These are phyloP conservation scores for Termitomyces sp. DNA, from an alignment of 768 basidiomycete species.

Conservation along the genomic window DNA sequence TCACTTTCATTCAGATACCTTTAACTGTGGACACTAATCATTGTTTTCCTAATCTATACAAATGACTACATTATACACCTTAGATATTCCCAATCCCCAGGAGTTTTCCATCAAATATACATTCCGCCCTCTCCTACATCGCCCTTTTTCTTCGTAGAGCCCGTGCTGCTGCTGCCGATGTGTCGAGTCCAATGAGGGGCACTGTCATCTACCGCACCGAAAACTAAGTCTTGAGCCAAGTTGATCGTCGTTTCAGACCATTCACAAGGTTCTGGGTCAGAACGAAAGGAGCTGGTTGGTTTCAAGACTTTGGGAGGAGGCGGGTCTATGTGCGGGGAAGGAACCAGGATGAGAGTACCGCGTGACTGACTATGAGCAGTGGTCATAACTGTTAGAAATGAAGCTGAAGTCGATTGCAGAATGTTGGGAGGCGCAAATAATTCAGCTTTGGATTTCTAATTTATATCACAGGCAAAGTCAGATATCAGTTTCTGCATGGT, in stretches of 20 bases:
- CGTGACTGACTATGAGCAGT: constrained; percentile 9
- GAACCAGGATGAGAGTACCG: constrained; percentile 40
- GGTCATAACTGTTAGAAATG: constrained; percentile 39
- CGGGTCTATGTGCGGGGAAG: constrained; percentile 37
- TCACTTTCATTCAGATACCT: neutral
- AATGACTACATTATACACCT: neutral
- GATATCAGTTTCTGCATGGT: neutral
- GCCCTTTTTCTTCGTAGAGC: constrained; percentile 14
- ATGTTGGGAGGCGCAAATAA: constrained; percentile 54
- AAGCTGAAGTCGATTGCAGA: constrained; percentile 48
- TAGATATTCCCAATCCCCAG: neutral
- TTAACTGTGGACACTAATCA: neutral
- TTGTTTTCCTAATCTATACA: neutral
- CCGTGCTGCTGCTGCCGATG: neutral
- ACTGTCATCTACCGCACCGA: constrained; percentile 27
- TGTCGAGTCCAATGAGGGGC: constrained; percentile 14
- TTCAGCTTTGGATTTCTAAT: constrained; percentile 29
- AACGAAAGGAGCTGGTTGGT: constrained; percentile 25
- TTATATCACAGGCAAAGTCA: constrained; percentile 5
- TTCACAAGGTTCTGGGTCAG: constrained; percentile 26
- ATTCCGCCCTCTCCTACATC: constrained; percentile 45
- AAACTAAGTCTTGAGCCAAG: constrained; percentile 30
- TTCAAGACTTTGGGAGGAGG: constrained; percentile 36
- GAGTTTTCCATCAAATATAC: constrained; percentile 35
- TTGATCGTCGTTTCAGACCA: constrained; percentile 33